Base-by-base conservation (phyloP, 2,329 filamentous ascomycete species). In the Stenocarpella maydis region DNA sequence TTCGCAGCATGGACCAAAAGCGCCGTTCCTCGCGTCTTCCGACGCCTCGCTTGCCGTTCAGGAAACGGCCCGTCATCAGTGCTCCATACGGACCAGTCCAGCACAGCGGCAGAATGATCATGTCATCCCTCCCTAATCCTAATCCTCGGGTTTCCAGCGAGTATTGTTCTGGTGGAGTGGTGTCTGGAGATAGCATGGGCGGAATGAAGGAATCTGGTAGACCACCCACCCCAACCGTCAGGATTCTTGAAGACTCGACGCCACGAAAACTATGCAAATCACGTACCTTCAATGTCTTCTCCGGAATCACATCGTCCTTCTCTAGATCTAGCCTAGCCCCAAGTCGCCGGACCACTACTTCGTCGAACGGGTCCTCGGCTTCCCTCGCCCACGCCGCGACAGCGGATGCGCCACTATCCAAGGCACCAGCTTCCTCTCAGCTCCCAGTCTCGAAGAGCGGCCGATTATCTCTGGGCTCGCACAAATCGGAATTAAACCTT, bases 401-500 rank as follows among this genome's bases (percentile, higher is more conserved):
- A 17, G 64, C 67, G 0, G 49, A 65, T n/a, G 41, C 54, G 9
- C 39, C 65, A 9, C 54, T 15, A 7, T 45, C 50, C 41, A 68
- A 58, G 34, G 14, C 45, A 9, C 26, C 64, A 2, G n/a, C 55
- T 2, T 3, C 43, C 9, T 39, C 34, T 34, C 55, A 58, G 6
- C 34, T 63, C 4, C 63, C 69, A 3, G 45, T 52, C 15, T 60
- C 55, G 7, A 65, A 65, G 58, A 70, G 61, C 28, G 53, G 68
- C 4, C 58, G 52, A 10, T 37, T 66, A 15, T 65, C 69, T 43
- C 47, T 69, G 5, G 61, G 64, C 17, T 67, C 61, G 12, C 65
- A 53, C 17, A 68, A 43, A 49, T 76, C 74, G 12, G 67, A 49
- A 66, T 72, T 37, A 72, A 21, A 55, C 52, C 28, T 67, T 5